Evolutionary conservation across 75 land plant genomes (phyloP), one percentile per base, ranked within the genome.

Genomic region (Picea sitchensis): DNA sequence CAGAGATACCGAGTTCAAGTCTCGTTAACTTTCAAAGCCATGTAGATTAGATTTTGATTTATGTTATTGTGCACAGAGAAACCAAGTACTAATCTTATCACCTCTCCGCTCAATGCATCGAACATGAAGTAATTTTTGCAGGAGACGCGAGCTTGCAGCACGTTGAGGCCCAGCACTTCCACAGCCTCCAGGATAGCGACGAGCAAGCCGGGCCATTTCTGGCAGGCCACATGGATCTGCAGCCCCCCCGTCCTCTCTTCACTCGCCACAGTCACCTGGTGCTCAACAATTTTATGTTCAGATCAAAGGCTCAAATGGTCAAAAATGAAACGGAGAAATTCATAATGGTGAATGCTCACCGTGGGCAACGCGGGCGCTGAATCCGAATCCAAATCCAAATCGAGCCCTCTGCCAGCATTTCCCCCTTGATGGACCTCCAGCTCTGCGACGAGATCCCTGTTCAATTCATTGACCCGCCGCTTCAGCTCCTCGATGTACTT

Each of bases 101-200:
- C 90, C 54, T 86, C 85, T 82, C 82, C 88, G 76, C 92, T 88
- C 32, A 91, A 81, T 15, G 91, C 90, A 78, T 91, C 80, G 5
- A 88, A 77, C 32, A 76, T 80, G 67, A 91, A 91, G 56, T 75
- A 34, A 57, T 91, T 85, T 15, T 81, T 31, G 60, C 93, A 91
- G 54, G 91, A 83, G 81, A 85, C 85, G 85, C 85, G 83, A 58
- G 93, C 93, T 57, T 91, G 85, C 58, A 86, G 80, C 59, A 91
- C 87, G 61, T 81, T 79, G 31, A 91, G 90, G 0, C 88, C 83
- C 63, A 91, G 63, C 41, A 86, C 87, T 26, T 91, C 93, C 65
- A 91, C 89, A 13, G 93, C 85, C 58, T 91, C 93, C 44, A 91
- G 41, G 21, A 87, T 59, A 0, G 87, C 85, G 13, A 91, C 85